These are phyloP conservation scores for Manihot esculenta DNA, from an alignment of 441 rosid species.

Conservation along the genomic window DNA sequence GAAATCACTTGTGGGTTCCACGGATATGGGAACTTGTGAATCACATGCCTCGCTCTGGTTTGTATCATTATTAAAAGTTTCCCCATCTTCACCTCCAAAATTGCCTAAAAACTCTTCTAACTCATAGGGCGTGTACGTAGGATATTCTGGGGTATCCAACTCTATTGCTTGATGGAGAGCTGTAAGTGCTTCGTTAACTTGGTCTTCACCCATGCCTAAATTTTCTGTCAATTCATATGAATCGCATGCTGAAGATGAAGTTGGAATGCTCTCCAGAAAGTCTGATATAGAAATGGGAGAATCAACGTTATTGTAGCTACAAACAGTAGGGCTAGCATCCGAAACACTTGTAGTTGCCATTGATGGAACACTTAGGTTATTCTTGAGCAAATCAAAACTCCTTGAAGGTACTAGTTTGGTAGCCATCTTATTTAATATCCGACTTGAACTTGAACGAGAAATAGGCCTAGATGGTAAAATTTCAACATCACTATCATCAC, in stretches of 20 bases:
- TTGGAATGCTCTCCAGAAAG: neutral
- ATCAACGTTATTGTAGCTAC: neutral
- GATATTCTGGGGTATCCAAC: neutral
- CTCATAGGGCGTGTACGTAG: neutral
- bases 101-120: neutral
- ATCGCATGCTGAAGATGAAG: neutral
- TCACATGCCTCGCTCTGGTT: neutral
- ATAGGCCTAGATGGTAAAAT: neutral
- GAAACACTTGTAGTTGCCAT: neutral
- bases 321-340: neutral
- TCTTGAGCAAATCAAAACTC: neutral
- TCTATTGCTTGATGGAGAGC: neutral
- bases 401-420: neutral
- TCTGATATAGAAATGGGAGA: neutral
- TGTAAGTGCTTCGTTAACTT: neutral
- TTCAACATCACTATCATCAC: conserved; percentile 2
- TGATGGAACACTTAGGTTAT: neutral
- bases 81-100: neutral
- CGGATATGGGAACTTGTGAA: neutral
- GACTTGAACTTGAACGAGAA: neutral
- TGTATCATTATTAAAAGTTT: neutral
- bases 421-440: neutral
- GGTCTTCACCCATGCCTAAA: neutral
- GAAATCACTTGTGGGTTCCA: neutral
- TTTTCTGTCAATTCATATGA: neutral